Base-by-base conservation (phyloP, 257 asterid species). In the Cinchona pubescens region DNA sequence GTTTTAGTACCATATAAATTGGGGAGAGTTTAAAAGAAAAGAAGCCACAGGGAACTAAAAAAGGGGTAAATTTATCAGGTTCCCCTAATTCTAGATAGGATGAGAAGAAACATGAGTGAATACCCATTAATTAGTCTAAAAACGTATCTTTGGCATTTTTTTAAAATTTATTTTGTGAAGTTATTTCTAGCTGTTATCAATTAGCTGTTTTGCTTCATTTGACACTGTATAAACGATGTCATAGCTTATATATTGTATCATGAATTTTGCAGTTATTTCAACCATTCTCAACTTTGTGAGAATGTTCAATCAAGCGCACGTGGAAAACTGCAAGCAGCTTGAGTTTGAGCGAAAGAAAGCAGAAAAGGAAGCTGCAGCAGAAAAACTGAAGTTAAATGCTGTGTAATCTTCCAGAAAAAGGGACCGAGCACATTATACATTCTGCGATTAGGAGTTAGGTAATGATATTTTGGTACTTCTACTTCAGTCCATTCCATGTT, bases 281-380 rank as follows among this genome's bases (percentile, higher is more conserved):
- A 91, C 97, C n/a, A 77, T 93, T 69, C 79, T 82, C 37, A 93
- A 93, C 86, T 93, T 93, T 72, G 92, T 89, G 87, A 86, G 85
- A 82, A 87, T 90, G 98, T 91, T 93, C 88, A 90, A 91, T 87
- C 79, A 82, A 87, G 82, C 96, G 67, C 89, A 88, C 2, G 93
- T 88, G 74, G 98, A 93, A 71, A 93, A 91, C 82, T 89, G 92
- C 86, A 93, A 93, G 90, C 96, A 88, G 86, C 70, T 87, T 74
- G 98, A 91, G 82, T 74, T 79, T 4, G 97, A 93, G 81, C 89
- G 73, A 75, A 93, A 88, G 93, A 93, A 93, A 85, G 96, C 96
- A 62, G 97, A 90, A 86, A 93, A 91, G 82, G 96, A 91, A 88
- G 94, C 88, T 71, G 79, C 90, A 56, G 63, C 83, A 25, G 96